These are phyloP conservation scores for Arxiozyma telluris DNA, from an alignment of 1,139 yeast genomes.

Conservation along the genomic window DNA sequence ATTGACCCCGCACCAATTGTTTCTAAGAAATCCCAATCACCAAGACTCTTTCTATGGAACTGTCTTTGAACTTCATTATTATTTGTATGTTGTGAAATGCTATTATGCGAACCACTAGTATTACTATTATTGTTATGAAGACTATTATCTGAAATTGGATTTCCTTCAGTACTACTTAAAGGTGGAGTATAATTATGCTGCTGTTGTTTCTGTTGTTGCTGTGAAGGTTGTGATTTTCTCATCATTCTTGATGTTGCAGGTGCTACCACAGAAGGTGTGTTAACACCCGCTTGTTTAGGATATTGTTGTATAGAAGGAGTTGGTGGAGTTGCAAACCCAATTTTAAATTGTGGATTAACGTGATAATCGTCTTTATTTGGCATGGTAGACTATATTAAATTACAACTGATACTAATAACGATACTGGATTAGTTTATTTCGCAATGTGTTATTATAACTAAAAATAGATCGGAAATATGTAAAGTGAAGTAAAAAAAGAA, in stretches of 20 bases:
- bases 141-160: neutral
- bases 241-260: constrained; percentile 81
- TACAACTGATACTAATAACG: neutral
- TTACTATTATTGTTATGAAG: neutral
- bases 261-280: constrained; percentile 32
- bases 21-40: constrained; percentile 94
- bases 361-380: constrained; percentile 25
- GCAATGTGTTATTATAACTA: neutral
- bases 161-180: constrained; percentile 9
- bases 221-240: constrained; percentile 39
- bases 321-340: constrained; percentile 17
- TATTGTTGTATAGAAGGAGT: neutral
- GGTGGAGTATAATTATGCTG: constrained; percentile 24
- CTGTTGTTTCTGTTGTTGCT: constrained; percentile 4
- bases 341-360: constrained; percentile 26
- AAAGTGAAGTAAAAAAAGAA: neutral
- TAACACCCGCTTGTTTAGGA: neutral
- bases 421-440: too few relatives aligned
- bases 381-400: constrained; percentile 1
- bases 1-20: constrained; percentile 97
- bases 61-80: constrained; percentile 33
- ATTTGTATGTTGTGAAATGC: constrained; percentile 6
- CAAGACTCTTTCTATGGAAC: constrained; percentile 79
- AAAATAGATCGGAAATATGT: neutral
- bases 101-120: neutral